A percentile compares a stretch with the other conserved stretches of the same genome.
phyloP scores from a whole-genome alignment of 106 monocot genomes.

The Dendrobium nobile region DNA sequence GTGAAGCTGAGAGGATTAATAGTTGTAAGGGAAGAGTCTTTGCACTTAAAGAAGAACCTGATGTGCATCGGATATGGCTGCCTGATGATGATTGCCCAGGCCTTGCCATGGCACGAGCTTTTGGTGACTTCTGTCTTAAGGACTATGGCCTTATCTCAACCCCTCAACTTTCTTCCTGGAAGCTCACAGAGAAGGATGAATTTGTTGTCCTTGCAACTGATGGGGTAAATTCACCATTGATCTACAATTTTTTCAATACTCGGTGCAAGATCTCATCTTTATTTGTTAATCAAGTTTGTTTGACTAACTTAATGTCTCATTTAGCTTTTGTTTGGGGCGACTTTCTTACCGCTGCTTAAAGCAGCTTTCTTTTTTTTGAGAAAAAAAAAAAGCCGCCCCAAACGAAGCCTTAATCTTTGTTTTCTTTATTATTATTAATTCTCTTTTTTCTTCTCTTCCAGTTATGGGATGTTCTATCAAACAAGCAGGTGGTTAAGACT shows the following conservation, averaged over 20 bases:
- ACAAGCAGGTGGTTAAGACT: constrained; percentile 47
- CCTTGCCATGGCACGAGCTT: constrained; percentile 53
- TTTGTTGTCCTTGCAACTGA: constrained; percentile 50
- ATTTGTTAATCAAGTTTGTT: not conserved
- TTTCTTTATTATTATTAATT: not conserved
- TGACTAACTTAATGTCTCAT: not conserved
- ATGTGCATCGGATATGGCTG: constrained; percentile 39
- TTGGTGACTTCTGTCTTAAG: constrained; percentile 56
- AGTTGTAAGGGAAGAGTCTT: constrained; percentile 47
- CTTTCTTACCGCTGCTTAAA: no score
- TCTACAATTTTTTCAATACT: not conserved
- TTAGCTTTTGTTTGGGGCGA: not conserved
- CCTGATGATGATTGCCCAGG: constrained; percentile 46
- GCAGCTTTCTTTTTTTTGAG: no score
- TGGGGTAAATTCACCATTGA: constrained; percentile 29
- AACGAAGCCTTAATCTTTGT: no score
- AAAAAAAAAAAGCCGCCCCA: no score
- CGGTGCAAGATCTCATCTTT: not conserved
- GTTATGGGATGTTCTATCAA: constrained; percentile 75
- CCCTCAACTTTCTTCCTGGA: constrained; percentile 31
- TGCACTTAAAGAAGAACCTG: constrained; percentile 44
- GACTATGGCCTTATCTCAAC: constrained; percentile 46
- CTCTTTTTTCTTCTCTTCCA: constrained; percentile 1
- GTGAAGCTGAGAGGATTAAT: constrained; percentile 38
- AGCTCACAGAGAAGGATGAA: constrained; percentile 39